Conservation (phyloP, 495 filamentous ascomycete species). For the Talaromyces nanjingensis region DNA sequence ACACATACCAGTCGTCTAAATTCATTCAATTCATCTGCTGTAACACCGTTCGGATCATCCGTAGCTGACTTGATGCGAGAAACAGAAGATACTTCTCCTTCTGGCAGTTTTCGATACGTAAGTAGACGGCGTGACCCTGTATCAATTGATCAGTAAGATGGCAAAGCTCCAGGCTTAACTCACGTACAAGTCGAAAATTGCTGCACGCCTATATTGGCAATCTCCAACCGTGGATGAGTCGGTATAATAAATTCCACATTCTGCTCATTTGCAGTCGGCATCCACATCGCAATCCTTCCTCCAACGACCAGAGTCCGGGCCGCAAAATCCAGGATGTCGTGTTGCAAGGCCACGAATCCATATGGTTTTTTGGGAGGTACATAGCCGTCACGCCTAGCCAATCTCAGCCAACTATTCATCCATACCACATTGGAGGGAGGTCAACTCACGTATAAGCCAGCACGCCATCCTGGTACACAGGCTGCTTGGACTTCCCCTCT, state of each 20-base stretch:
- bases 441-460: slow-evolving; percentile 57
- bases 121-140: slow-evolving; percentile 80
- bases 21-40: slow-evolving; percentile 71
- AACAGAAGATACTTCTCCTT: slow-evolving; percentile 46
- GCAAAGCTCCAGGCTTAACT: neutral
- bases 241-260: slow-evolving; percentile 68
- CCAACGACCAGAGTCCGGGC: slow-evolving; percentile 69
- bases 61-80: slow-evolving; percentile 24
- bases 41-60: slow-evolving; percentile 33
- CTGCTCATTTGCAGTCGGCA: slow-evolving; percentile 85
- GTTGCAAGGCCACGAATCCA: slow-evolving; percentile 80
- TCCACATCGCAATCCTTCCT: slow-evolving; percentile 88
- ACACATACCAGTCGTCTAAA: slow-evolving; percentile 56
- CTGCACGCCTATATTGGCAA: slow-evolving; percentile 77
- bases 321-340: slow-evolving; percentile 81
- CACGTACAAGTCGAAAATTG: slow-evolving; percentile 73
- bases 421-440: neutral
- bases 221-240: slow-evolving; percentile 64
- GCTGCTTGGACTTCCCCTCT: slow-evolving; percentile 54
- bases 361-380: slow-evolving; percentile 88
- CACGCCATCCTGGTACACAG: slow-evolving; percentile 62
- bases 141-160: slow-evolving; percentile 10
- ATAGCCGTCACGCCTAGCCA: slow-evolving; percentile 61
- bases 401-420: slow-evolving; percentile 6
- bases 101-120: slow-evolving; percentile 69